Evolutionary conservation across 2,329 filamentous ascomycete species (phyloP).

Genomic region (Aureobasidium sp.): DNA sequence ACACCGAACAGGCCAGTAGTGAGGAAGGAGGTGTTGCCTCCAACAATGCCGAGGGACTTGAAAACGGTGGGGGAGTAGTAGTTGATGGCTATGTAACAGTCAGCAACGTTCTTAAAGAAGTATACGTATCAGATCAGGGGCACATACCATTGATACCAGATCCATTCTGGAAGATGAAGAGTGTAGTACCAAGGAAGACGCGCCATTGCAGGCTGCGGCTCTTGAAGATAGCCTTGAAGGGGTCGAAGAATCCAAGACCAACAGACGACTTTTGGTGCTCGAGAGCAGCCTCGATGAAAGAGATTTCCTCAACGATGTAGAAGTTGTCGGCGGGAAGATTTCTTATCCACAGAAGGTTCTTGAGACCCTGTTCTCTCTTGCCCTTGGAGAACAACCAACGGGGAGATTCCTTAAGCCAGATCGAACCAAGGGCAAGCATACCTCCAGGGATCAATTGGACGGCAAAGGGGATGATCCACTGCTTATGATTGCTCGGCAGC

Average conservation of each 20-base stretch:
- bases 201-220: constrained; percentile 15
- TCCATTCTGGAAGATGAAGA: constrained; percentile 16
- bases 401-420: constrained; percentile 37
- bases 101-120: too few relatives aligned
- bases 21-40: constrained; percentile 50
- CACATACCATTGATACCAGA: constrained; percentile 11
- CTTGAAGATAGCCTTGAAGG: constrained; percentile 12
- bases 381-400: constrained; percentile 37
- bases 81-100: background rate
- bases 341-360: constrained; percentile 53
- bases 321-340: constrained; percentile 47
- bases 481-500: constrained; percentile 33
- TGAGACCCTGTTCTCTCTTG: constrained; percentile 31
- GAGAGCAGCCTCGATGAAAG: constrained; percentile 60
- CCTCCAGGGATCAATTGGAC: constrained; percentile 61
- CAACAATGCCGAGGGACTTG: constrained; percentile 52
- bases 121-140: too few relatives aligned
- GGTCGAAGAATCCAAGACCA: constrained; percentile 13
- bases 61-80: constrained; percentile 66
- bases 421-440: constrained; percentile 39
- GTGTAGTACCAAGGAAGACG: constrained; percentile 16
- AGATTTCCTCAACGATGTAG: constrained; percentile 69
- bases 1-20: constrained; percentile 33
- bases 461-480: constrained; percentile 46
- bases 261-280: constrained; percentile 34